Percentiles rank a stretch among this genome's conserved stretches.
phyloP scores from a whole-genome alignment of 2,329 filamentous ascomycete species.

The Piedraia hortae region DNA sequence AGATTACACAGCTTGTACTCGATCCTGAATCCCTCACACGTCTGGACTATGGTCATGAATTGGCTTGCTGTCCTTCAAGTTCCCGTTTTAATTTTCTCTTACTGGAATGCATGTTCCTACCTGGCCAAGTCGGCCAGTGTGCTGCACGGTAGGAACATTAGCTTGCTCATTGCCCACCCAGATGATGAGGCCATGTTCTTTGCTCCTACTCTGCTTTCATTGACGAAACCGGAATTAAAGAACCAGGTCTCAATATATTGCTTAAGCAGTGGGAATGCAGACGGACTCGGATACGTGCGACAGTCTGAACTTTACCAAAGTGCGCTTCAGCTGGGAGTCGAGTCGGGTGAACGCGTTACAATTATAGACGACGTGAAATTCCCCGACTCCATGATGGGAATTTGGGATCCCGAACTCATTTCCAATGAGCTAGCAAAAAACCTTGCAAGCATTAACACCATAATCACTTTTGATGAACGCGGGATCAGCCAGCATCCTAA shows the following conservation, averaged over 20 bases:
- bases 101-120: constrained; percentile 22
- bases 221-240: constrained; percentile 49
- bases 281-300: constrained; percentile 58
- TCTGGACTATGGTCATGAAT: constrained; percentile 13
- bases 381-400: constrained; percentile 62
- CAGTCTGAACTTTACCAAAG: constrained; percentile 64
- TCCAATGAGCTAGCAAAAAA: constrained; percentile 39
- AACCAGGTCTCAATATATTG: constrained; percentile 92
- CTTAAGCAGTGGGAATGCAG: constrained; percentile 70
- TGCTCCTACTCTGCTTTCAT: constrained; percentile 58
- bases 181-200: constrained; percentile 99
- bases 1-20: not conserved
- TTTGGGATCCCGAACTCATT: constrained; percentile 48
- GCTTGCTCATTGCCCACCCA: constrained; percentile 81
- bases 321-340: constrained; percentile 47
- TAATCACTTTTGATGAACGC: constrained; percentile 67
- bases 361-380: constrained; percentile 63
- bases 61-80: constrained; percentile 14
- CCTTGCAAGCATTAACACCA: constrained; percentile 56
- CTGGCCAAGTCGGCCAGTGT: constrained; percentile 28
- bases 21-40: not conserved
- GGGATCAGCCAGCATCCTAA: constrained; percentile 81
- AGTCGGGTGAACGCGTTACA: constrained; percentile 49
- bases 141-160: constrained; percentile 60
- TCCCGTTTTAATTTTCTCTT: constrained; percentile 16